Percentiles rank a stretch among this genome's conserved stretches.
These are phyloP conservation scores for Aspergillus luchuensis DNA, from an alignment of 2,329 filamentous ascomycete species.

Conservation along the genomic window DNA sequence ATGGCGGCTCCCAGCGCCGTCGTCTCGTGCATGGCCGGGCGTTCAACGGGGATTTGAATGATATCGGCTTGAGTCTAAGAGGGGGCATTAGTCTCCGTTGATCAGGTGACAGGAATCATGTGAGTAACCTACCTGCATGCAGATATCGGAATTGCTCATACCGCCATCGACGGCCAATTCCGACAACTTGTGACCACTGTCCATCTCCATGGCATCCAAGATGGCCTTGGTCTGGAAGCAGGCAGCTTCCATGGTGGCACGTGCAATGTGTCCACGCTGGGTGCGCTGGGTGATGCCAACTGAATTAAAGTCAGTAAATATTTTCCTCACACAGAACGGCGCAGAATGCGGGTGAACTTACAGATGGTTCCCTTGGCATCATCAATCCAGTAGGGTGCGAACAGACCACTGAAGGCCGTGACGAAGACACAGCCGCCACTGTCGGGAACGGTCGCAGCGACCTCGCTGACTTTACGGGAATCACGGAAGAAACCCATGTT, in stretches of 20 bases:
- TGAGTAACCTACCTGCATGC: slow-evolving; percentile 68
- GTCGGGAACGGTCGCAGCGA: slow-evolving; percentile 67
- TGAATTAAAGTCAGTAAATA: slow-evolving; percentile 29
- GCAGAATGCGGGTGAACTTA: slow-evolving; percentile 42
- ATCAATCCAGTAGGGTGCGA: slow-evolving; percentile 94
- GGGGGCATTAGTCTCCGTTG: slow-evolving; percentile 18
- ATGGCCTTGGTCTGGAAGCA: slow-evolving; percentile 94
- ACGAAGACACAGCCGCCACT: slow-evolving; percentile 85
- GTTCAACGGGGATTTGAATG: slow-evolving; percentile 78
- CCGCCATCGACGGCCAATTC: slow-evolving; percentile 84
- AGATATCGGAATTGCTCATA: slow-evolving; percentile 83
- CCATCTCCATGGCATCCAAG: slow-evolving; percentile 85
- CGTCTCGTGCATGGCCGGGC: slow-evolving; percentile 86
- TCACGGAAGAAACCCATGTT: slow-evolving; percentile 65
- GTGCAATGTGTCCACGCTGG: slow-evolving; percentile 79
- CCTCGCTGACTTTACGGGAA: slow-evolving; percentile 64
- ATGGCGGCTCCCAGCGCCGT: slow-evolving; percentile 87
- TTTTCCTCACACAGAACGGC: neutral
- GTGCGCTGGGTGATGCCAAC: slow-evolving; percentile 86
- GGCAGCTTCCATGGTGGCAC: slow-evolving; percentile 85
- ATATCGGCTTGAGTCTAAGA: slow-evolving; percentile 77
- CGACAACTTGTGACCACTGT: slow-evolving; percentile 73
- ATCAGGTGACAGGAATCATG: neutral
- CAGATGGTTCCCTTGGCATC: slow-evolving; percentile 85
- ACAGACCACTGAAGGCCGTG: slow-evolving; percentile 86